Evolutionary conservation across 192 early-diverging fungal genomes (phyloP).

Genomic region (Backusella macrospora): DNA sequence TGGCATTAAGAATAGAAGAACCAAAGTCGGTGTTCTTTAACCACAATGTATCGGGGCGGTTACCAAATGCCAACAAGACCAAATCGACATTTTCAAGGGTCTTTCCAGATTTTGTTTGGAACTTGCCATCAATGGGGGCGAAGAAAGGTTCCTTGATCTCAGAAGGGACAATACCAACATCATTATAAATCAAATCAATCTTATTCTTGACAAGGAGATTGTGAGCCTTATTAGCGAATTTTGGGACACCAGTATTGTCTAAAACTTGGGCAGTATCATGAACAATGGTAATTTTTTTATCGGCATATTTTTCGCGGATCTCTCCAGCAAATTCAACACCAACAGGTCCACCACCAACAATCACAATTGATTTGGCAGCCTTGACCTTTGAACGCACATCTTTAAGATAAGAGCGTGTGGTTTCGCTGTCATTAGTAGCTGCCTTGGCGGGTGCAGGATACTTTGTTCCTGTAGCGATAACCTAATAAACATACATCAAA

Average conservation of each 20-base stretch:
- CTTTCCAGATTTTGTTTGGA: constrained; percentile 29
- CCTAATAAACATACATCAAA: background rate
- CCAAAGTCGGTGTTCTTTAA: constrained; percentile 13
- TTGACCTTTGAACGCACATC: constrained; percentile 43
- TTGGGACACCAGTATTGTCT: constrained; percentile 33
- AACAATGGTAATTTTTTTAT: constrained; percentile 51
- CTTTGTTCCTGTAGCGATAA: constrained; percentile 57
- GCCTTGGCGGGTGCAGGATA: constrained; percentile 48
- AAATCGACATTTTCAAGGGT: constrained; percentile 34
- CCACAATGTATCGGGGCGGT: constrained; percentile 20
- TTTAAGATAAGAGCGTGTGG: constrained; percentile 38
- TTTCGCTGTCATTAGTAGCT: constrained; percentile 39
- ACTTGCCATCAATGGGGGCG: background rate
- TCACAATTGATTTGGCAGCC: constrained; percentile 48
- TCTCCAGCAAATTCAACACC: constrained; percentile 64
- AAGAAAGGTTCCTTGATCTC: background rate
- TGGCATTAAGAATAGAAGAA: background rate
- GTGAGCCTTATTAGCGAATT: background rate
- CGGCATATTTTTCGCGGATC: constrained; percentile 44
- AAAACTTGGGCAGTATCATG: constrained; percentile 42
- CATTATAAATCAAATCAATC: constrained; percentile 34
- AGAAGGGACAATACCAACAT: constrained; percentile 14
- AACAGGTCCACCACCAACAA: constrained; percentile 64
- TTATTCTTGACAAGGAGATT: constrained; percentile 16
- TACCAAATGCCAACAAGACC: constrained; percentile 36